Evolutionary conservation across 2,329 filamentous ascomycete species (phyloP), one percentile per base, ranked within the genome.

Genomic region (Calonectria fujianensis): DNA sequence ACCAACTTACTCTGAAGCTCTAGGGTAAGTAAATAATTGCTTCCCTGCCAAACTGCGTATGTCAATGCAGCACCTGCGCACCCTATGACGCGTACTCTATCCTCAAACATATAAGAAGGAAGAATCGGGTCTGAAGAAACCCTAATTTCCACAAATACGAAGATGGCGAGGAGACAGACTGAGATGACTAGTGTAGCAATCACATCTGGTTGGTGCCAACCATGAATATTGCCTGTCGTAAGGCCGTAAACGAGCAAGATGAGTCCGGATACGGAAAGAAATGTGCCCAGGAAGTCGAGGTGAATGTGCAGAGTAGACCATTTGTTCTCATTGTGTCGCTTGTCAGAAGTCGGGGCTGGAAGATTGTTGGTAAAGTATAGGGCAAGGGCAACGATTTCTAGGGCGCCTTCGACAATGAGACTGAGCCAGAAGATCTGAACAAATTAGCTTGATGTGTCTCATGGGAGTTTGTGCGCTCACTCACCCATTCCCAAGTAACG

Each of bases 361-460:
- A 61, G 54, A n/a, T 61, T 61, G 32, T 32, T n/a, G 10, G 54
- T 61, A 24, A 61, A 61, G 13, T 61, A 39, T 11, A 61, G 35
- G 6, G 54, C 54, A 39, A 61, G 54, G 5, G 54, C 54, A 1
- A n/a, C 54, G 27, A 61, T 39, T n/a, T 61, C 54, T 1, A 61
- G 54, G 27, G n/a, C 32, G 1, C 54, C 54, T 18, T 61, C 54
- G 13, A 61, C 54, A 10, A 61, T 61, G 32, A 61, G 54, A 24
- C 54, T 61, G 3, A 61, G n/a, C 54, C 54, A 61, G 7, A 61
- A 61, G 11, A 61, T 61, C 54, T 61, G 18, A 16, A 13, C 2
- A 2, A 3, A 8, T 6, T 14, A n/a, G 11, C 9, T 24, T 10
- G 18, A 45, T 31, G 27, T 10, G 32, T 24, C 27, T 16, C 32